Base-by-base conservation (phyloP, 306 rosid species). In the Senna siamea region DNA sequence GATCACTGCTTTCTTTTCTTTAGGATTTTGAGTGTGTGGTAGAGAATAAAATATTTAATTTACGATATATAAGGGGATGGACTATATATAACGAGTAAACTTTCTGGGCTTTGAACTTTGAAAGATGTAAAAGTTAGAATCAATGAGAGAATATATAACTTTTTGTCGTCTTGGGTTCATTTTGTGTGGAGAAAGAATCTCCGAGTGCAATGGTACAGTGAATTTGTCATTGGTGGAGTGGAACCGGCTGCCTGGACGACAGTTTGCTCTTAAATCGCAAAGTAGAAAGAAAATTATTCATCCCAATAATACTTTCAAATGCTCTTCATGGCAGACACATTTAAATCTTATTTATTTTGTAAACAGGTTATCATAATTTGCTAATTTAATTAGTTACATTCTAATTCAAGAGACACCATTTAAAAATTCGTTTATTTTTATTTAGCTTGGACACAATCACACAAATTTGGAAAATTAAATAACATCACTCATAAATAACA, bases 11-110 rank as follows among this genome's bases (percentile, higher is more conserved):
- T n/a, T 38, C 38, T 26, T 52, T 19, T 73, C 57, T 13, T 0
- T 15, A 15, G 80, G 88, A 81, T 80, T 76, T 71, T 54, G 53
- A 67, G 84, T 66, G 86, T 81, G 82, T 83, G 88, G 87, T 50
- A 56, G 70, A 83, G 83, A 81, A 68, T 62, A 55, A 63, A 37
- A 4, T 35, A 8, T 72, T 40, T 35, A 71, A 56, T 66, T 35
- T 52, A 5, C 15, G 18, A 66, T 46, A 69, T 57, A 10, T 12
- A 40, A 18, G 51, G 47, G 47, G 13, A 8, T 8, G 47, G 47
- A 35, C 66, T 60, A 35, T 38, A 41, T 19, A 63, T 40, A 19
- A 5, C 30, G 51, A 37, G 30, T 51, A 19, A 35, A 47, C n/a
- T 6, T 41, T 74, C 47, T 20, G 44, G 26, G 20, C 70, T 17